Evolutionary conservation across 768 basidiomycete species (phyloP).

Genomic region (Trametopsis cervina): DNA sequence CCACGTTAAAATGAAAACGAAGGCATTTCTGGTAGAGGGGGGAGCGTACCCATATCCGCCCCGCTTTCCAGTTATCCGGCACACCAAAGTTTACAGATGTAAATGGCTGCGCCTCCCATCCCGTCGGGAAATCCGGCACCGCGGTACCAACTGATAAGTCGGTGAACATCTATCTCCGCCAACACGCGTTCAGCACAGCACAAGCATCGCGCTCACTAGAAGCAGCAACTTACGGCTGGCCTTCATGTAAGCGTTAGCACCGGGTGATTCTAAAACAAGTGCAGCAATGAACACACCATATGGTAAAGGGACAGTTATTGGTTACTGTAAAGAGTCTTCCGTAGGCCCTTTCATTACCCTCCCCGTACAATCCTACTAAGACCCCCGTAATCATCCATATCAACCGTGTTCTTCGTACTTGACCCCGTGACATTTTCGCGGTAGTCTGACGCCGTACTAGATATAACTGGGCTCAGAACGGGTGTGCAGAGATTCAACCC

Average conservation of each 20-base stretch:
- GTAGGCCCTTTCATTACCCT: constrained; percentile 8
- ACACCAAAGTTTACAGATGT: constrained; percentile 26
- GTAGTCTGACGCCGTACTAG: too few relatives aligned
- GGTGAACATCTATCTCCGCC: constrained; percentile 24
- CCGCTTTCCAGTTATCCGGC: constrained; percentile 33
- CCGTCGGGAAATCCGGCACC: constrained; percentile 24
- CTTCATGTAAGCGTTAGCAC: constrained; percentile 9
- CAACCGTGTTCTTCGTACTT: too few relatives aligned
- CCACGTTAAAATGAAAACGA: not conserved
- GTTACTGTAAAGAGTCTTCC: constrained; percentile 27
- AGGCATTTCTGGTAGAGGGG: not conserved
- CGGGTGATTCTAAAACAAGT: not conserved
- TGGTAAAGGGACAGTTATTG: constrained; percentile 36
- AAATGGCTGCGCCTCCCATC: constrained; percentile 25
- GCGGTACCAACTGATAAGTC: constrained; percentile 26
- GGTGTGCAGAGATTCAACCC: too few relatives aligned
- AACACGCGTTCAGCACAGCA: not conserved
- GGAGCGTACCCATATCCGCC: constrained; percentile 30
- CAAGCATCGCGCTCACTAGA: not conserved
- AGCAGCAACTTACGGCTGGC: constrained; percentile 22
- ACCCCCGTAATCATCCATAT: too few relatives aligned
- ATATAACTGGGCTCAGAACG: too few relatives aligned
- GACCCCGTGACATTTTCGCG: too few relatives aligned
- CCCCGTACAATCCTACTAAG: not conserved
- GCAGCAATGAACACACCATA: constrained; percentile 26